phyloP scores from a whole-genome alignment of 495 filamentous ascomycete species.

The Xylaria flabelliformis region DNA sequence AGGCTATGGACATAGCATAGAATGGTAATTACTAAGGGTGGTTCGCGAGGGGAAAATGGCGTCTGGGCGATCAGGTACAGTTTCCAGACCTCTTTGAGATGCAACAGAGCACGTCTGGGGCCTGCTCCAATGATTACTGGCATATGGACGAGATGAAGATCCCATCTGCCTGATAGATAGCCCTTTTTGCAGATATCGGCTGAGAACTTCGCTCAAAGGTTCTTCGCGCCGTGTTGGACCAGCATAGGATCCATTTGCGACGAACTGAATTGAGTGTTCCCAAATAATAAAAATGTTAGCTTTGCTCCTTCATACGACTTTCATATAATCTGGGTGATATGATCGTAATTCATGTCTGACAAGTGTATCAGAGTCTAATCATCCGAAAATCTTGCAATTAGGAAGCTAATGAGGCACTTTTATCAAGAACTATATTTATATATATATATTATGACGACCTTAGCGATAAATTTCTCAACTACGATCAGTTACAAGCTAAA shows the following conservation, averaged over 20 bases:
- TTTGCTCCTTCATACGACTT: conserved; percentile 23
- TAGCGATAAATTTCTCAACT: not conserved
- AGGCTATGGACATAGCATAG: conserved; percentile 43
- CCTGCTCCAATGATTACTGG: conserved; percentile 41
- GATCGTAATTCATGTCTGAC: not conserved
- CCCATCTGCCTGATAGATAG: conserved; percentile 43
- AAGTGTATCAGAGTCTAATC: not conserved
- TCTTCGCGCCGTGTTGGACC: conserved; percentile 45
- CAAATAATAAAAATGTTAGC: conserved; percentile 46
- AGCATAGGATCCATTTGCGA: conserved; percentile 44
- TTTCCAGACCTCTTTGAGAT: conserved; percentile 40
- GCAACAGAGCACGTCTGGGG: conserved; percentile 49
- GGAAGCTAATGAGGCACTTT: not conserved
- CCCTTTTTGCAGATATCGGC: conserved; percentile 42
- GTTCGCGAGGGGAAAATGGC: conserved; percentile 42
- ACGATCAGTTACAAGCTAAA: not conserved
- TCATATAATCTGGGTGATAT: not conserved
- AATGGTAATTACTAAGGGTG: conserved; percentile 52
- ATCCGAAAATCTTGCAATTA: not conserved
- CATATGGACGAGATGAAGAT: conserved; percentile 41
- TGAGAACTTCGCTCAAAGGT: conserved; percentile 44
- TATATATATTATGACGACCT: not conserved
- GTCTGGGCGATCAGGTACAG: conserved; percentile 43
- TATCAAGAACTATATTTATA: not conserved
- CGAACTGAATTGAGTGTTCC: conserved; percentile 49